Percentiles rank a stretch among this genome's conserved stretches.
These are phyloP conservation scores for Diaporthe sp. DNA, from an alignment of 2,329 filamentous ascomycete species.

Conservation along the genomic window DNA sequence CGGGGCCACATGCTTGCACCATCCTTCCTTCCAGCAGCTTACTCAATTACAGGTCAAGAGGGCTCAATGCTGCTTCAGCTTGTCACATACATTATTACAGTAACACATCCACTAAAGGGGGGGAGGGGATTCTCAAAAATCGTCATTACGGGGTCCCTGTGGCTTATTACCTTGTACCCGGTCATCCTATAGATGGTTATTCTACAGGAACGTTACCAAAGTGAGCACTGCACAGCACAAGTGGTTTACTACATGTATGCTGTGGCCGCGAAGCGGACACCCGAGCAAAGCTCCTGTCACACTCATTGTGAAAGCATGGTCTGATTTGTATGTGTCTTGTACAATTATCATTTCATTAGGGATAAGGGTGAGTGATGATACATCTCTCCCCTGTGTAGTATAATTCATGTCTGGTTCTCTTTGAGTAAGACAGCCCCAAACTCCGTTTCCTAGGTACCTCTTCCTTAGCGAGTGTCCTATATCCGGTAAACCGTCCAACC, in stretches of 20 bases:
- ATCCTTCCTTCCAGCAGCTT: not conserved
- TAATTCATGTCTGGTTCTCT: slow-evolving; percentile 22
- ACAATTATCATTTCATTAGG: slow-evolving; percentile 35
- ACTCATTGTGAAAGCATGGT: not conserved
- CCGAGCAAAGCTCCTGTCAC: too few species aligned
- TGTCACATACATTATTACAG: too few species aligned
- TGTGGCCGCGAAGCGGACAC: too few species aligned
- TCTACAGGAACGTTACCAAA: too few species aligned
- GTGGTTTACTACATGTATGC: too few species aligned
- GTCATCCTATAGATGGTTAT: too few species aligned
- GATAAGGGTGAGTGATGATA: slow-evolving; percentile 28
- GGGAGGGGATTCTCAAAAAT: too few species aligned
- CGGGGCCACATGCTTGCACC: not conserved
- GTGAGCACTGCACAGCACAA: too few species aligned
- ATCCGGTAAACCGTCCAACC: slow-evolving; percentile 6
- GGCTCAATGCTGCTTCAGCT: not conserved
- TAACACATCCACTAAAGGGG: too few species aligned
- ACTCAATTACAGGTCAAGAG: not conserved
- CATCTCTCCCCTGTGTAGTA: slow-evolving; percentile 18
- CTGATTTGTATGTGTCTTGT: not conserved
- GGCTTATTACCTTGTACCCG: too few species aligned
- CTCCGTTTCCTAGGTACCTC: slow-evolving; percentile 22
- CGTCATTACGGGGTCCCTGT: too few species aligned
- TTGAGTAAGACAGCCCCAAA: not conserved
- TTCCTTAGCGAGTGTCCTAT: slow-evolving; percentile 31